phyloP scores from a whole-genome alignment of 495 filamentous ascomycete species.

The Tuber microsphaerosporum region DNA sequence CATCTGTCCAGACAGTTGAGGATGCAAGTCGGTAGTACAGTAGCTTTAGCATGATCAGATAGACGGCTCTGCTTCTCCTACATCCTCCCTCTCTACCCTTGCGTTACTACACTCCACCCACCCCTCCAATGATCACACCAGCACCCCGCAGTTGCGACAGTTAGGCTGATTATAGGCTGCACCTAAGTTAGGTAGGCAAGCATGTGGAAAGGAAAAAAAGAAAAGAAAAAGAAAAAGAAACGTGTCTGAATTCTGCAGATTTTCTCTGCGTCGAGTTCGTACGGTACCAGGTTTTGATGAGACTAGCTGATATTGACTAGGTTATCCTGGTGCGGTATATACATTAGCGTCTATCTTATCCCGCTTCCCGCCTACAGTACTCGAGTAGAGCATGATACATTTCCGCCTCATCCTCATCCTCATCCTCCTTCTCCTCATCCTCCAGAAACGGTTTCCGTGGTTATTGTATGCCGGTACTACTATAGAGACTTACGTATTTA shows the following conservation, averaged over 20 bases:
- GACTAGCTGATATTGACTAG: background rate
- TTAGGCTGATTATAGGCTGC: background rate
- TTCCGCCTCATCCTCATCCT: background rate
- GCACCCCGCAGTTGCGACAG: background rate
- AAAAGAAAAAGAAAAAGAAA: background rate
- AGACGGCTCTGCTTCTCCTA: background rate
- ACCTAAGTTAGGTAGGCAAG: background rate
- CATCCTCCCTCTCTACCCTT: background rate
- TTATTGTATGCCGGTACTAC: background rate
- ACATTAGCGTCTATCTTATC: constrained; percentile 1
- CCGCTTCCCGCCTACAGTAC: background rate
- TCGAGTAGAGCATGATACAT: background rate
- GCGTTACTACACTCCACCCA: background rate
- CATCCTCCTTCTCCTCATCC: background rate
- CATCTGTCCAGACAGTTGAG: background rate
- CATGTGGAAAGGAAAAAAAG: background rate
- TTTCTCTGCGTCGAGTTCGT: background rate
- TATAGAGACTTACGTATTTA: too few species aligned
- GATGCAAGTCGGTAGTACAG: background rate
- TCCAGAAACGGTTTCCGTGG: background rate
- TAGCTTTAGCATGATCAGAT: background rate
- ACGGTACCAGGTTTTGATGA: constrained; percentile 2
- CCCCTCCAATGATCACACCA: background rate
- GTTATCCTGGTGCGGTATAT: background rate
- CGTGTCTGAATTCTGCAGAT: background rate